Percentiles rank a stretch among this genome's conserved stretches.
Conservation (phyloP, 1,284 basidiomycete genomes). For the Leccinum subfulvum region DNA sequence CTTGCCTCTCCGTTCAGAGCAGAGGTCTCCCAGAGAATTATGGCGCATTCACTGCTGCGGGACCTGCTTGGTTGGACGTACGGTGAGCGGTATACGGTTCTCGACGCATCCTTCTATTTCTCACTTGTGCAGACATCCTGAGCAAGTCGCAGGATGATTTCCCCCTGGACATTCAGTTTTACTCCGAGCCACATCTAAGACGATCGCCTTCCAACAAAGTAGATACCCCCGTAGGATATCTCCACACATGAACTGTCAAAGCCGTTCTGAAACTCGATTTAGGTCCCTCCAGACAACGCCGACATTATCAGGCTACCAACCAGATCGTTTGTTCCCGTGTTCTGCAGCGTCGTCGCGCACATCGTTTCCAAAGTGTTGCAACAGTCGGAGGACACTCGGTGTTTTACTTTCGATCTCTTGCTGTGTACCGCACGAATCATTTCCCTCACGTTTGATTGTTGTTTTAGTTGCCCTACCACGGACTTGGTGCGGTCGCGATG, state of each 20-base stretch:
- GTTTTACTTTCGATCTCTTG: slow-evolving; percentile 48
- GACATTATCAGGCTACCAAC: slow-evolving; percentile 39
- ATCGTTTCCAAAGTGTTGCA: slow-evolving; percentile 42
- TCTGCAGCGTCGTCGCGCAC: slow-evolving; percentile 47
- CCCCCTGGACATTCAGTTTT: slow-evolving; percentile 35
- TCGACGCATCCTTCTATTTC: neutral
- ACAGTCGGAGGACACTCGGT: slow-evolving; percentile 42
- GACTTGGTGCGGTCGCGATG: slow-evolving; percentile 38
- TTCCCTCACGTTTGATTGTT: slow-evolving; percentile 46
- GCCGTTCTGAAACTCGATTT: slow-evolving; percentile 18
- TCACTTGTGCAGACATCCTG: slow-evolving; percentile 36
- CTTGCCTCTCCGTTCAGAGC: slow-evolving; percentile 36
- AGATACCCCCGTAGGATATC: slow-evolving; percentile 31
- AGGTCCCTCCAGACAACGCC: slow-evolving; percentile 29
- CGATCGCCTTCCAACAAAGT: slow-evolving; percentile 19
- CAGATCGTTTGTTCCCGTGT: slow-evolving; percentile 40
- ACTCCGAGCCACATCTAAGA: slow-evolving; percentile 22
- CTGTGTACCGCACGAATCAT: slow-evolving; percentile 40
- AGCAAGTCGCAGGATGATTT: slow-evolving; percentile 32
- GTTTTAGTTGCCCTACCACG: slow-evolving; percentile 41
- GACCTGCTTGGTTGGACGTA: slow-evolving; percentile 44
- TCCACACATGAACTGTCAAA: slow-evolving; percentile 1
- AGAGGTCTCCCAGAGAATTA: slow-evolving; percentile 42
- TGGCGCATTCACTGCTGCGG: slow-evolving; percentile 42
- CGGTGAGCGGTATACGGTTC: slow-evolving; percentile 37